A percentile compares a stretch with the other conserved stretches of the same genome.
Conservation (phyloP, 257 asterid genomes). For the Nyctanthes arbortristis region DNA sequence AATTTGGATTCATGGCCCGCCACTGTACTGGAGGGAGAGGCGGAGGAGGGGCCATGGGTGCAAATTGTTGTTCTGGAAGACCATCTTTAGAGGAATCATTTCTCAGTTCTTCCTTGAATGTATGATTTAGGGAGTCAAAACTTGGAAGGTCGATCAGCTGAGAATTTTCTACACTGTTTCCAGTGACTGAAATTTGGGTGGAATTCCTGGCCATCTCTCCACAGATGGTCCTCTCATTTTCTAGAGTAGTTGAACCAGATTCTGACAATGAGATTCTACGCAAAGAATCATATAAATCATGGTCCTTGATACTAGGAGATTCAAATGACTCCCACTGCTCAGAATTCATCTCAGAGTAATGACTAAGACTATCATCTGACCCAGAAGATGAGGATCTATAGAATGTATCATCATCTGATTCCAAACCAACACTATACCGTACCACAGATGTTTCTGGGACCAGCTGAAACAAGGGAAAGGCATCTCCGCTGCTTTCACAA, state of each 20-base stretch:
- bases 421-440: constrained; percentile 53
- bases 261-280: constrained; percentile 64
- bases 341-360: constrained; percentile 70
- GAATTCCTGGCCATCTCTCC: constrained; percentile 32
- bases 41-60: constrained; percentile 49
- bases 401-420: constrained; percentile 89
- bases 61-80: constrained; percentile 34
- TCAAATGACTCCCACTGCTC: constrained; percentile 87
- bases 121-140: constrained; percentile 45
- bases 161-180: constrained; percentile 41
- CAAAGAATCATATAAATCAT: constrained; percentile 66
- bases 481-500: constrained; percentile 45
- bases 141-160: constrained; percentile 62
- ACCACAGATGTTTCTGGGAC: constrained; percentile 69
- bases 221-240: constrained; percentile 38
- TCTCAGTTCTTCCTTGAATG: constrained; percentile 48
- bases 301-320: constrained; percentile 69
- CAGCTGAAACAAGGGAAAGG: constrained; percentile 92
- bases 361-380: constrained; percentile 74
- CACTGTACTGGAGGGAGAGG: constrained; percentile 69
- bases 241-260: constrained; percentile 50
- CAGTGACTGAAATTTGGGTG: constrained; percentile 41
- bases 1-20: constrained; percentile 41
- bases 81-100: constrained; percentile 20
- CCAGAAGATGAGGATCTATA: constrained; percentile 75